Evolutionary conservation across 805 yeast genomes (phyloP), one percentile per base, ranked within the genome.

Genomic region (Huiozyma sinensis): DNA sequence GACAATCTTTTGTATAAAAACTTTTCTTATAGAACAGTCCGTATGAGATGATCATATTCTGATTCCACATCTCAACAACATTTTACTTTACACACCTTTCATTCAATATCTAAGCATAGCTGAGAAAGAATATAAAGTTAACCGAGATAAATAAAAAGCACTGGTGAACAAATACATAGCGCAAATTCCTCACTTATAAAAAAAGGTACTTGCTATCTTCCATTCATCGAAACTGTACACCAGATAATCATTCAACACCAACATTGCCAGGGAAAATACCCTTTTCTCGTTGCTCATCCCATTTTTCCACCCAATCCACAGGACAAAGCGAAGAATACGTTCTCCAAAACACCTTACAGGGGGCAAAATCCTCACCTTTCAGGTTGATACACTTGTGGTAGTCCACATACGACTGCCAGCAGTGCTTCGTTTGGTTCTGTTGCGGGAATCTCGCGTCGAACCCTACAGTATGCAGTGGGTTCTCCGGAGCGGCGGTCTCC

Each of bases 311-410:
- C 95, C 95, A 85, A 56, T 80, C 83, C 45, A 76, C 72, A 47
- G 95, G 95, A 65, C 95, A 85, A 61, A 85, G 73, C 27, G 96
- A 77, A 57, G 83, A 77, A 76, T 76, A 92, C 45, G 97, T 86
- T 69, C 78, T 83, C 80, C 78, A 85, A 75, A 92, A 92, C 58
- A 85, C 89, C 71, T 88, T 77, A 71, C 98, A 92, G 63, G 97
- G 97, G 60, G 89, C 95, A 64, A 92, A 92, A 50, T 89, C 97
- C 72, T 90, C 97, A 64, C 98, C 98, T 73, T 90, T 90, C 55
- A 89, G 87, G 61, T 81, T 83, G 65, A 92, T 79, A 75, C 98
- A 92, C 70, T 88, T 89, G 82, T 84, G 92, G 80, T 90, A 92
- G 71, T 92, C 98, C 61, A 92, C 87, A 73, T 90, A 92, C 57